phyloP scores from a whole-genome alignment of 768 basidiomycete species.

The Gymnopilus junonius region DNA sequence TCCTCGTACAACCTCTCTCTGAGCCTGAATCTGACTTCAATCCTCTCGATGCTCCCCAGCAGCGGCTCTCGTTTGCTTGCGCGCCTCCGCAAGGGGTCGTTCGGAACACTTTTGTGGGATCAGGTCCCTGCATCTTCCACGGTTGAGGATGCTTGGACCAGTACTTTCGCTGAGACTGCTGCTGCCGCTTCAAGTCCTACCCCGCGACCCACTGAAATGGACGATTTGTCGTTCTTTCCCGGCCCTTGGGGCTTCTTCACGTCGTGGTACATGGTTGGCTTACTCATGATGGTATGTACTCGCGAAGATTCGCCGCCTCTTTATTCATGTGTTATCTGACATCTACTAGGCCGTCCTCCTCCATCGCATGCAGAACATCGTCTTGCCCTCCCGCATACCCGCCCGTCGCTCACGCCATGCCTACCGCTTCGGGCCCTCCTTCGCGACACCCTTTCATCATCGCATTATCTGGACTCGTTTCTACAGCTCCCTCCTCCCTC shows the following conservation, averaged over 20 bases:
- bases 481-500: conserved; percentile 55
- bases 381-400: conserved; percentile 62
- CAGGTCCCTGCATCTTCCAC: conserved; percentile 6
- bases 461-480: conserved; percentile 26
- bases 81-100: conserved; percentile 19
- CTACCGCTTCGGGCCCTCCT: conserved; percentile 25
- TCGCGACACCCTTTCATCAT: conserved; percentile 19
- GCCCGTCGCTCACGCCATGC: conserved; percentile 29
- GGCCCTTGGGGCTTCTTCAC: conserved; percentile 76
- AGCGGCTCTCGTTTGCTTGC: conserved; percentile 21
- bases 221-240: conserved; percentile 38
- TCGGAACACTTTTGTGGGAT: conserved; percentile 11
- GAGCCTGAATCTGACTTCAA: conserved; percentile 55
- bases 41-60: conserved; percentile 39
- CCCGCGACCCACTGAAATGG: neutral
- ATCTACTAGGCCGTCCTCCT: conserved; percentile 64
- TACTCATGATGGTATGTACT: conserved; percentile 69
- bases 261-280: conserved; percentile 70
- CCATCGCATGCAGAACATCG: conserved; percentile 79
- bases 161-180: neutral
- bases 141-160: conserved; percentile 15
- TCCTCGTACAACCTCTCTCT: conserved; percentile 40
- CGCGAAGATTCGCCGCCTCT: neutral
- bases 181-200: neutral
- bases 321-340: neutral